Conservation (phyloP, 805 yeast species). For the Candida lessepsii region DNA sequence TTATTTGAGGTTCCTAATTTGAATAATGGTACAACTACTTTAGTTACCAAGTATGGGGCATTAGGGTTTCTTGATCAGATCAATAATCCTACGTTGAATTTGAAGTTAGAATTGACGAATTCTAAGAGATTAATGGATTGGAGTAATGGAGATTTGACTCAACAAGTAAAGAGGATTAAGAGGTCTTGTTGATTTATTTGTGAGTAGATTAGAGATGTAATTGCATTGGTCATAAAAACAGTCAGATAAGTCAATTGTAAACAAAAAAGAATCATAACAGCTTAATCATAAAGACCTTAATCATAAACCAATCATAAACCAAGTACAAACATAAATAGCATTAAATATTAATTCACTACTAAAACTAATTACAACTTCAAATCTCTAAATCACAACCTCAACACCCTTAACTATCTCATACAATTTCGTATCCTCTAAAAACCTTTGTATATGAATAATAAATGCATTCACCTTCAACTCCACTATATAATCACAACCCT, state of each 20-base stretch:
- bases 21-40: conserved; percentile 55
- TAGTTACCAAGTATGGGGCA: conserved; percentile 56
- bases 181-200: background rate
- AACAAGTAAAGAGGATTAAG: conserved; percentile 42
- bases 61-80: conserved; percentile 31
- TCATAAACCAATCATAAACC: no score
- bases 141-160: conserved; percentile 51
- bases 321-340: no score
- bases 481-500: conserved; percentile 9
- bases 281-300: no score
- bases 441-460: conserved; percentile 19
- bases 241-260: no score
- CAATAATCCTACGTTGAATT: conserved; percentile 33
- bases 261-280: no score
- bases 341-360: no score
- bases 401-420: conserved; percentile 1
- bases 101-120: conserved; percentile 43
- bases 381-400: no score
- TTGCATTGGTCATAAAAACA: no score
- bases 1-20: conserved; percentile 49
- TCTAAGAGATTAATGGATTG: conserved; percentile 60
- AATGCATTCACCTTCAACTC: conserved; percentile 20
- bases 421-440: conserved; percentile 21
- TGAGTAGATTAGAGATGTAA: no score
- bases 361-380: no score